Base-by-base conservation (phyloP, 352 stramenopile genomes). In the Phytopythium montanum region DNA sequence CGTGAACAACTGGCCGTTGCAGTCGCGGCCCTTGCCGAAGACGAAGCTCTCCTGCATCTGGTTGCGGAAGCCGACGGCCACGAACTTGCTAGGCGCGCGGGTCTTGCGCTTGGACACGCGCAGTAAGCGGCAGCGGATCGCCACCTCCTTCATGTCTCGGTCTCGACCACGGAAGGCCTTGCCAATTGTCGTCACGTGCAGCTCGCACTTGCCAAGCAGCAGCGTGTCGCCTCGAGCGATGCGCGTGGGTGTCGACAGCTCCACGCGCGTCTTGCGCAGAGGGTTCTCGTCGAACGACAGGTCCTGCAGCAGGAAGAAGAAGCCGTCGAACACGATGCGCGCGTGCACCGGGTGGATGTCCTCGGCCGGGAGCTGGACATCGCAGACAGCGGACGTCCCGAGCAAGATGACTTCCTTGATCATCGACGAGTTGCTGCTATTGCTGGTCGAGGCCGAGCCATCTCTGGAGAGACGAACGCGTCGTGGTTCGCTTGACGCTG, bases 251-350 rank as follows among this genome's bases (percentile, higher is more conserved):
- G 54, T 51, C 8, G 66, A 60, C 5, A 90, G 65, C 49, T 70
- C 48, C 0, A 91, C 70, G 19, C 81, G 79, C 0, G 79, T 90
- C 60, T 85, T 77, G 18, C 66, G 69, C 19, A 58, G 62, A 41
- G 72, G 73, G 21, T 88, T 84, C 2, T 73, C 69, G 44, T 91
- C 77, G 56, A 91, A 90, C 8, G 79, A 88, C 19, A 91, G 60
- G 29, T 91, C 81, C 56, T 91, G 73, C 9, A 91, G 62, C 42
- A 91, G 60, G 54, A 87, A 91, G n/a, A 79, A 85, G 19, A 63
- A 62, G 2, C 79, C 79, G 31, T 92, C 79, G 46, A 90, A 88
- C 0, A 63, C 44, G 50, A 92, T 88, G 25, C 79, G 69, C 31
- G 81, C 72, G 59, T 92, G 81, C 2, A 90, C 73, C 5, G 60